These are phyloP conservation scores for Reticulascus tulasneorum DNA, from an alignment of 2,329 filamentous ascomycete genomes.

Conservation along the genomic window DNA sequence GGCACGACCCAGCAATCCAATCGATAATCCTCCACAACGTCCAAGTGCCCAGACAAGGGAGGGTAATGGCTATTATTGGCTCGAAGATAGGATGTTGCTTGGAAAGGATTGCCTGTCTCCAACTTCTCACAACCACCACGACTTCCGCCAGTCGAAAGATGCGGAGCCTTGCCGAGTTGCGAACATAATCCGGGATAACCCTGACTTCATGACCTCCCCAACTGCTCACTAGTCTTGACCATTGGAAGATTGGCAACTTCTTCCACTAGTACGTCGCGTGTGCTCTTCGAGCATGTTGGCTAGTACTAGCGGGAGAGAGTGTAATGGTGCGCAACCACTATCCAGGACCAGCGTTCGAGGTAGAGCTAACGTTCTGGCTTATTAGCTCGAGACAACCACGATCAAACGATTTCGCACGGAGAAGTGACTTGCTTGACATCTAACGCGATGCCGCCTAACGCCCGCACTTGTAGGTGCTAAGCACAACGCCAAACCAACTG, in stretches of 20 bases:
- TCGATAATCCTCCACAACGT: slow-evolving; percentile 5
- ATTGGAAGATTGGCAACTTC: slow-evolving; percentile 4
- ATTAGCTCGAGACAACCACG: too few relatives aligned
- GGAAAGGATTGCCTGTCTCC: slow-evolving; percentile 3
- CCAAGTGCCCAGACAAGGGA: slow-evolving; percentile 1
- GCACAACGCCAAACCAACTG: too few relatives aligned
- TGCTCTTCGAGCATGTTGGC: background rate
- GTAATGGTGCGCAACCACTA: too few relatives aligned
- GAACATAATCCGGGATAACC: background rate
- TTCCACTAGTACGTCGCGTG: slow-evolving; percentile 4
- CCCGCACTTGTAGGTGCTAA: too few relatives aligned
- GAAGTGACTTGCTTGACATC: too few relatives aligned
- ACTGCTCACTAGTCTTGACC: background rate
- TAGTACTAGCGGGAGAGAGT: too few relatives aligned
- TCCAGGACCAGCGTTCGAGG: too few relatives aligned
- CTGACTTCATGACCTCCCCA: background rate
- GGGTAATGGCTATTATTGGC: slow-evolving; percentile 6
- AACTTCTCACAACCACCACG: slow-evolving; percentile 2
- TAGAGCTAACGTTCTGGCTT: too few relatives aligned
- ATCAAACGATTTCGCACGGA: too few relatives aligned
- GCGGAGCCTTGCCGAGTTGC: background rate
- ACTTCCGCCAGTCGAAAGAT: background rate
- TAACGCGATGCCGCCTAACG: too few relatives aligned
- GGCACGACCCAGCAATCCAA: slow-evolving; percentile 3
- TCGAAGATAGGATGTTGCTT: slow-evolving; percentile 6